phyloP scores from a whole-genome alignment of 2,329 filamentous ascomycete genomes.

The Septoria linicola region DNA sequence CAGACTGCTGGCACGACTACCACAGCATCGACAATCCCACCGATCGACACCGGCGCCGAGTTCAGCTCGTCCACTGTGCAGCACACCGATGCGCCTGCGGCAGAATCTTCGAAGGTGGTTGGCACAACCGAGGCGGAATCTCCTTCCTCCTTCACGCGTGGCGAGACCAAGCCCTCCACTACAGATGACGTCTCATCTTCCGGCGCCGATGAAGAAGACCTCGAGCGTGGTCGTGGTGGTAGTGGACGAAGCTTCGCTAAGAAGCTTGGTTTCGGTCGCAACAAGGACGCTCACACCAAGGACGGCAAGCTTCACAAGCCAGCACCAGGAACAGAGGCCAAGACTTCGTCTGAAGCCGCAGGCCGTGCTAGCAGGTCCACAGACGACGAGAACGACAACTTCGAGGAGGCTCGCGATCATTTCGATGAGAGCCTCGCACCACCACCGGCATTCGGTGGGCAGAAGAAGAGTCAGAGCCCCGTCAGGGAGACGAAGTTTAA shows the following conservation, averaged over 20 bases:
- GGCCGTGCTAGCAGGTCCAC: conserved; percentile 18
- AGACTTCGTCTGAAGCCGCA: neutral
- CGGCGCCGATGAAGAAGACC: conserved; percentile 34
- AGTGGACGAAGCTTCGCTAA: conserved; percentile 34
- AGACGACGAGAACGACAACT: conserved; percentile 47
- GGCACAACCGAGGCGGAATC: conserved; percentile 20
- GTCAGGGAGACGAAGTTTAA: conserved; percentile 53
- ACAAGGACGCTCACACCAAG: conserved; percentile 23
- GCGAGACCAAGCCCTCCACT: conserved; percentile 18
- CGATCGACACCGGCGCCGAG: conserved; percentile 18
- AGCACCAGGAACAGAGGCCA: conserved; percentile 1
- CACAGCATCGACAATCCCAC: conserved; percentile 12
- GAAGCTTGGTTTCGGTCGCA: conserved; percentile 27
- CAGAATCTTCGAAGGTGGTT: conserved; percentile 14
- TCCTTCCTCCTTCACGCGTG: conserved; percentile 31
- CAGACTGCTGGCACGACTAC: neutral
- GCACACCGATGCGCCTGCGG: conserved; percentile 24
- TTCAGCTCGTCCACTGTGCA: conserved; percentile 11
- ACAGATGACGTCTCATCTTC: conserved; percentile 33
- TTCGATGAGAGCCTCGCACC: conserved; percentile 51
- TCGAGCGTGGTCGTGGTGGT: conserved; percentile 33
- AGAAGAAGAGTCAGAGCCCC: conserved; percentile 50
- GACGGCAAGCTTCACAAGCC: conserved; percentile 10
- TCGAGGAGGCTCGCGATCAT: conserved; percentile 54
- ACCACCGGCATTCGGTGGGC: conserved; percentile 41